Percentiles rank a stretch among this genome's conserved stretches.
Evolutionary conservation across 2,329 filamentous ascomycete species (phyloP).

Genomic region (Colletotrichum caudatum): DNA sequence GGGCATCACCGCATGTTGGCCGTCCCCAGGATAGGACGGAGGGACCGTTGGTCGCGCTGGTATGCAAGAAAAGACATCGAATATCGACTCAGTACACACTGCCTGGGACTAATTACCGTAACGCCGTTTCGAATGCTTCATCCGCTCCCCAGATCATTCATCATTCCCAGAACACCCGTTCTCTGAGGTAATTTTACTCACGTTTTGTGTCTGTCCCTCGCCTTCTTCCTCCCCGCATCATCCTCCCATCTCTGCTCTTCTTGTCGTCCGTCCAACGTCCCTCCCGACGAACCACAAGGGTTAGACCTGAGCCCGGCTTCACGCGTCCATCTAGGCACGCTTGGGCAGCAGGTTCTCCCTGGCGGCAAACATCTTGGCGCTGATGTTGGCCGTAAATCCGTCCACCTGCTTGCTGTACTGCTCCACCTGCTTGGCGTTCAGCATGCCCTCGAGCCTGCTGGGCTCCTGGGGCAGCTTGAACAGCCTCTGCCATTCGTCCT

Average conservation of each 20-base stretch:
- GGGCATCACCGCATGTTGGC: neutral
- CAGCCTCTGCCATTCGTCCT: slow-evolving; percentile 97
- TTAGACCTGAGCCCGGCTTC: slow-evolving; percentile 11
- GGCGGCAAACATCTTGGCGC: slow-evolving; percentile 98
- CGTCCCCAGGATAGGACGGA: slow-evolving; percentile 10
- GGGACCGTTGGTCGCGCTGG: slow-evolving; percentile 16
- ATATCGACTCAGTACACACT: slow-evolving; percentile 42
- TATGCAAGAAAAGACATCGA: slow-evolving; percentile 42
- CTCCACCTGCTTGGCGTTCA: slow-evolving; percentile 96
- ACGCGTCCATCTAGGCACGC: slow-evolving; percentile 47
- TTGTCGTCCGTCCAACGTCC: slow-evolving; percentile 7
- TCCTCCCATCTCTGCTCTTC: neutral
- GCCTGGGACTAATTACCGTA: slow-evolving; percentile 43
- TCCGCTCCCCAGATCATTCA: slow-evolving; percentile 44
- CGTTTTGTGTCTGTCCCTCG: slow-evolving; percentile 26
- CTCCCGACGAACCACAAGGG: slow-evolving; percentile 3
- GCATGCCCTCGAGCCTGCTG: slow-evolving; percentile 89
- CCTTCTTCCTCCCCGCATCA: slow-evolving; percentile 2
- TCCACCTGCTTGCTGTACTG: slow-evolving; percentile 98
- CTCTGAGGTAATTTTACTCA: slow-evolving; percentile 36
- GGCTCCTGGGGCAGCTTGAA: slow-evolving; percentile 99
- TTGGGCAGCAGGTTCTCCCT: slow-evolving; percentile 76
- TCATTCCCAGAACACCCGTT: slow-evolving; percentile 42
- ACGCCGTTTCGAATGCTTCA: slow-evolving; percentile 44
- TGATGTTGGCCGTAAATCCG: slow-evolving; percentile 91